A percentile compares a stretch with the other conserved stretches of the same genome.
Conservation (phyloP, 306 rosid species). For the Cicer arietinum region DNA sequence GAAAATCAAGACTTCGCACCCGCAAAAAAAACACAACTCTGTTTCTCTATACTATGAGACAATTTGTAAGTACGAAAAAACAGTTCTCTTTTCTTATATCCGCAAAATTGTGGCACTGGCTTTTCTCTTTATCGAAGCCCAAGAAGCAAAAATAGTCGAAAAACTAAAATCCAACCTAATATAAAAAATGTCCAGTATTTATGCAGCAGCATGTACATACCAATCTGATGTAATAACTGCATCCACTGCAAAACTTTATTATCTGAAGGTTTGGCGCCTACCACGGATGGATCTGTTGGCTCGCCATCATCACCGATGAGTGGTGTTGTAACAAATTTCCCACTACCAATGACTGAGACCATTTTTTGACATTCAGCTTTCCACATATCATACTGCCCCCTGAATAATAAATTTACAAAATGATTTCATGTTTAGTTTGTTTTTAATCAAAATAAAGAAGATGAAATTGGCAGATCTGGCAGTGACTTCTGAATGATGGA, state of each 20-base stretch:
- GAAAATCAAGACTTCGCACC: constrained; percentile 12
- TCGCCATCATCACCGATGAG: constrained; percentile 61
- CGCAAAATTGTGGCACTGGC: constrained; percentile 11
- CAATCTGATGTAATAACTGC: constrained; percentile 82
- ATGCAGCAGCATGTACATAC: constrained; percentile 53
- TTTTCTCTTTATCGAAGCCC: constrained; percentile 23
- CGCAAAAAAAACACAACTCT: constrained; percentile 16
- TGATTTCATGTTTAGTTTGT: constrained; percentile 10
- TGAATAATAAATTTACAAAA: constrained; percentile 49
- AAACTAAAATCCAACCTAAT: constrained; percentile 34
- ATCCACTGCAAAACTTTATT: constrained; percentile 79
- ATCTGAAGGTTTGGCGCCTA: constrained; percentile 52
- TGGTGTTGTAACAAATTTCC: constrained; percentile 70
- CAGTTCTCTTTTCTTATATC: constrained; percentile 13
- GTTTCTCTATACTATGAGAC: constrained; percentile 14
- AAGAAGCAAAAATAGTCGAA: constrained; percentile 23
- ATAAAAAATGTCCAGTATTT: constrained; percentile 15
- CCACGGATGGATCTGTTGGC: constrained; percentile 55
- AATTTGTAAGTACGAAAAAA: constrained; percentile 17
- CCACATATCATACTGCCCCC: constrained; percentile 79
- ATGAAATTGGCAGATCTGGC: not conserved
- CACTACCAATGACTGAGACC: constrained; percentile 78
- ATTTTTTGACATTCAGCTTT: constrained; percentile 87
- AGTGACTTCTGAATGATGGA: constrained; percentile 20
- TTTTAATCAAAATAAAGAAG: constrained; percentile 21